These are phyloP conservation scores for Somion occarium DNA, from an alignment of 1,284 basidiomycete genomes.

Conservation along the genomic window DNA sequence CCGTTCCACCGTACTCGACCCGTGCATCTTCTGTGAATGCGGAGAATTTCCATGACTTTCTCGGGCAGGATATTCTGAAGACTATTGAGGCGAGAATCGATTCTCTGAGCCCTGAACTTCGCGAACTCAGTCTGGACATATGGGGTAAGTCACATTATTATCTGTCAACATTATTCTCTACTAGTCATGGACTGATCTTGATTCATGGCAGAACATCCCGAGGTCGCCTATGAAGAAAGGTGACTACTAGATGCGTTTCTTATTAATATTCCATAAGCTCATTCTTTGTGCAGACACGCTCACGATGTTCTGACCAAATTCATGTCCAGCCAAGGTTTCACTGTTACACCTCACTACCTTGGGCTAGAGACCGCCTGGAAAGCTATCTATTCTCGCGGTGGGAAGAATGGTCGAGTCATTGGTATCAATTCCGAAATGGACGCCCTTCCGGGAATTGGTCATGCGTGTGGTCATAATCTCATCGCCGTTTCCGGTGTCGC, in stretches of 20 bases:
- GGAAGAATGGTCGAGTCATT: slow-evolving; percentile 47
- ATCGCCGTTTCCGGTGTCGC: slow-evolving; percentile 80
- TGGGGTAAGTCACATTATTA: slow-evolving; percentile 23
- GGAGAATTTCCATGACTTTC: not conserved
- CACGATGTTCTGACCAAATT: slow-evolving; percentile 30
- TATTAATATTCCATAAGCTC: no score
- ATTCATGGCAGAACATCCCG: slow-evolving; percentile 26
- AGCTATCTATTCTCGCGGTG: slow-evolving; percentile 53
- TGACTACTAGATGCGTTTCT: slow-evolving; percentile 15
- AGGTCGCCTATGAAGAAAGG: slow-evolving; percentile 25
- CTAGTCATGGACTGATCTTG: not conserved
- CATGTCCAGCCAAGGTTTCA: slow-evolving; percentile 44
- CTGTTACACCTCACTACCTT: slow-evolving; percentile 48
- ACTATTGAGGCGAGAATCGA: slow-evolving; percentile 28
- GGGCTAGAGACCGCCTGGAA: slow-evolving; percentile 64
- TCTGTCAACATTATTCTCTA: not conserved
- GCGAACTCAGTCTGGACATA: slow-evolving; percentile 32
- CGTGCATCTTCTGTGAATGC: no score
- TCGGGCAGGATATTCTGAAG: slow-evolving; percentile 15
- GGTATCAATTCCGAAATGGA: slow-evolving; percentile 78
- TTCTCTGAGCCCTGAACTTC: slow-evolving; percentile 25
- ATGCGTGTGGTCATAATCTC: slow-evolving; percentile 84
- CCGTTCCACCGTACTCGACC: no score
- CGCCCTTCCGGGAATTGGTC: slow-evolving; percentile 52
- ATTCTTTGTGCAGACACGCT: no score